Conservation (phyloP, 495 filamentous ascomycete species). For the Neurospora sp. region DNA sequence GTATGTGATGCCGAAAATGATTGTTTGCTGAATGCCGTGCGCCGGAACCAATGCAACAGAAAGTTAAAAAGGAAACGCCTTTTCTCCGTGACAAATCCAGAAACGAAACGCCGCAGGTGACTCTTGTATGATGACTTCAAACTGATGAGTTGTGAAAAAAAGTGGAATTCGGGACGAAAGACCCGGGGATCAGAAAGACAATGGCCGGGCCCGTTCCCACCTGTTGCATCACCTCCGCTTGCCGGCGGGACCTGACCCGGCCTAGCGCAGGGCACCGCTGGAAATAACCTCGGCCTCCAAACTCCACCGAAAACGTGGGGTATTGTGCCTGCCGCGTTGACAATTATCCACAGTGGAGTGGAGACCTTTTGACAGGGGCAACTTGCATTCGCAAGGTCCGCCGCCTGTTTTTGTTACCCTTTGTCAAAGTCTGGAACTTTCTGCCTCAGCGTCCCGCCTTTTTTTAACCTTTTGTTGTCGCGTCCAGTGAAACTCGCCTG, state of each 20-base stretch:
- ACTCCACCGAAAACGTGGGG: neutral
- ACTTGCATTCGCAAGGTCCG: too few relatives aligned
- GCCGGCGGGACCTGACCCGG: neutral
- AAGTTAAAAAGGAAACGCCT: neutral
- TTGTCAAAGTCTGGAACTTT: neutral
- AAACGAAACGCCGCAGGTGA: neutral
- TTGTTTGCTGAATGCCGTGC: neutral
- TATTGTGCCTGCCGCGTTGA: neutral
- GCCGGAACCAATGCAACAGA: neutral
- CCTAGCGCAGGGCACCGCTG: neutral
- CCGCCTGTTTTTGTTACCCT: neutral
- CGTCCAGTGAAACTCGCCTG: neutral
- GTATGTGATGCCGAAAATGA: neutral
- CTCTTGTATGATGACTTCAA: neutral
- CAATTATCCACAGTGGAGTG: neutral
- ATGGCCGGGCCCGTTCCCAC: neutral
- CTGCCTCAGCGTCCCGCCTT: constrained; percentile 8
- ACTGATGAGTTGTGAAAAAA: neutral
- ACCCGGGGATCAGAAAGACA: neutral
- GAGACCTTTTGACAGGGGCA: neutral
- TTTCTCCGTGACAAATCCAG: neutral
- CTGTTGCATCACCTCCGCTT: neutral
- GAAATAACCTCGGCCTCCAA: neutral
- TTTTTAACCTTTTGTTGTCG: constrained; percentile 1
- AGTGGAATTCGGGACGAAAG: neutral